Evolutionary conservation across 495 filamentous ascomycete species (phyloP), one percentile per base, ranked within the genome.

Genomic region (Talaromyces liani): DNA sequence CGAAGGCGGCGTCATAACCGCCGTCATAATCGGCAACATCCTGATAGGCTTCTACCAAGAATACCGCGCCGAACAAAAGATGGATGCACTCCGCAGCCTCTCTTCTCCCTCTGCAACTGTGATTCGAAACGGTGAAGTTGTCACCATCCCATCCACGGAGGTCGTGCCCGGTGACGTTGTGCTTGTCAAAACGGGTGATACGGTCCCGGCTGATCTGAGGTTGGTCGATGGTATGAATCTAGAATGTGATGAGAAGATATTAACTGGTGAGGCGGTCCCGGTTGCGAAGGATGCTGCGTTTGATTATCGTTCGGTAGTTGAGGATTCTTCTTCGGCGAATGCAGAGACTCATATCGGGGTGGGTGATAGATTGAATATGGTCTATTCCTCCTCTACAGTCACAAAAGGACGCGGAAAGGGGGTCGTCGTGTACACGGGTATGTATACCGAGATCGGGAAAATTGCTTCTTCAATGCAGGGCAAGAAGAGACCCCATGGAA

Each of bases 391-490:
- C 4, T 88, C 87, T 14, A 90, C 85, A 0, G 82, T 91, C 4
- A 89, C 89, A 18, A 86, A 87, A 60, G 88, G 89, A 7, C 84
- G 89, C 24, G 88, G 80, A 14, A 79, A 81, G 47, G 89, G 88
- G 39, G 82, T 92, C 34, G 85, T 86, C n/a, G 82, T 88, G 47
- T 84, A 85, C 14, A 90, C 85, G 2, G 91, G 89, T 9, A 93
- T 93, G 91, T 70, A 79, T 60, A 95, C 91, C 1, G 89, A 92
- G 72, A 88, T 95, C 54, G 91, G 91, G n/a, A 91, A 85, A 69
- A 94, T 94, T 70, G 91, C 91, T 9, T 81, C 79, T 59, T 82
- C 82, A n/a, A 83, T 86, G 60, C 68, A 71, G 58, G 85, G 83
- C 66, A 87, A 84, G 68, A 71, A 79, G 31, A 77, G 84, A 63